A percentile compares a stretch with the other conserved stretches of the same genome.
phyloP scores from a whole-genome alignment of 352 stramenopile species.

The Globisporangium echinulatum region DNA sequence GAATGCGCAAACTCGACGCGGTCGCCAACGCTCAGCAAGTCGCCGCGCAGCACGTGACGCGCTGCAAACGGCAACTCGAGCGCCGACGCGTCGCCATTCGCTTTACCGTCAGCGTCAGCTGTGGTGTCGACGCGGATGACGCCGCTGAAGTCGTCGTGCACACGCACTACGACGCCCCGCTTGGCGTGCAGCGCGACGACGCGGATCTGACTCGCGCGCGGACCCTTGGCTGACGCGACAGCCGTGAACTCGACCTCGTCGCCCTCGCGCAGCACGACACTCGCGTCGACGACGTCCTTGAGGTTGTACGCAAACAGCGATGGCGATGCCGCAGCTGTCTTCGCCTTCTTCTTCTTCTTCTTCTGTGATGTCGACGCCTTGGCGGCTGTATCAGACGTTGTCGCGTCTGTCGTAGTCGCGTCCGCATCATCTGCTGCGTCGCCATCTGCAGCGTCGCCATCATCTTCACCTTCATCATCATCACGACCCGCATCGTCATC shows the following conservation, averaged over 20 bases:
- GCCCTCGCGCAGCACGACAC: constrained; percentile 54
- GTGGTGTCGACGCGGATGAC: constrained; percentile 42
- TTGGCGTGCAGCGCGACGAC: constrained; percentile 47
- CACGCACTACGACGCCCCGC: constrained; percentile 44
- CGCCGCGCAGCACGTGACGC: constrained; percentile 50
- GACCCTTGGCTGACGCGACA: constrained; percentile 33
- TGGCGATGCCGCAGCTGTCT: constrained; percentile 14
- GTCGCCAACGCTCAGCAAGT: constrained; percentile 56
- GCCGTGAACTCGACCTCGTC: constrained; percentile 69
- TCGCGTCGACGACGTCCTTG: constrained; percentile 50
- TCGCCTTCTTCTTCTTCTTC: constrained; percentile 11
- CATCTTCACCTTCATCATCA: constrained; percentile 16
- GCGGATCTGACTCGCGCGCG: constrained; percentile 46
- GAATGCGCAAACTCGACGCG: constrained; percentile 64
- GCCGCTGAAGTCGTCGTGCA: constrained; percentile 46
- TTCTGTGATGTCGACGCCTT: not conserved
- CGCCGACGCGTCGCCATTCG: constrained; percentile 2
- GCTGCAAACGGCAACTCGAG: constrained; percentile 39
- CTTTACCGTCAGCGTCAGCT: constrained; percentile 10
- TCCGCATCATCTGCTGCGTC: constrained; percentile 15
- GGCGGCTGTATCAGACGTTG: not conserved
- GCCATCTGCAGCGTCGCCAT: constrained; percentile 14
- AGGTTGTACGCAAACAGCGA: constrained; percentile 52
- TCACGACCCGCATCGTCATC: constrained; percentile 19
- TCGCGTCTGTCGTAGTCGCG: not conserved